Conservation (phyloP, 306 rosid species). For the Pterocarpus santalinus region DNA sequence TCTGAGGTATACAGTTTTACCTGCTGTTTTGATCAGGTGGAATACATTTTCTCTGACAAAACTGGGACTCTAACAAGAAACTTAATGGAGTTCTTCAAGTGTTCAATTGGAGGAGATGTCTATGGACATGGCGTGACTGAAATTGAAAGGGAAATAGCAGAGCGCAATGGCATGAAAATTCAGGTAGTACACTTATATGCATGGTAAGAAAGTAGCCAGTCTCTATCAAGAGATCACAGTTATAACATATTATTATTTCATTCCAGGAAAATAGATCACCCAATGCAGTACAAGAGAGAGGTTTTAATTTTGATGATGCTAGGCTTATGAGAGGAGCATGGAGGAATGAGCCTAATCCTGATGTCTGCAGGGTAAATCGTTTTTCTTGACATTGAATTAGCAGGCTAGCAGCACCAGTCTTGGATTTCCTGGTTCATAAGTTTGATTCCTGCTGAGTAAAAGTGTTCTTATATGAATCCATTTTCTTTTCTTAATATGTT, state of each 20-base stretch:
- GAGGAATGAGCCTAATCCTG: slow-evolving; percentile 96
- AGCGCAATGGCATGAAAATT: slow-evolving; percentile 74
- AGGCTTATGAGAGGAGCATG: slow-evolving; percentile 97
- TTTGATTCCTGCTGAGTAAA: slow-evolving; percentile 36
- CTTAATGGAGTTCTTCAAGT: slow-evolving; percentile 99
- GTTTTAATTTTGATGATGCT: slow-evolving; percentile 89
- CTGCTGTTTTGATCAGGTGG: slow-evolving; percentile 73
- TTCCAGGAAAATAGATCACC: slow-evolving; percentile 67
- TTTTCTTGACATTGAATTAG: slow-evolving; percentile 32
- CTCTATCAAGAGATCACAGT: background rate
- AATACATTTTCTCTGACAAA: slow-evolving; percentile 97
- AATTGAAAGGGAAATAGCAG: slow-evolving; percentile 87
- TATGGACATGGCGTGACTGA: slow-evolving; percentile 95
- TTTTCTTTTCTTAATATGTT: slow-evolving; percentile 19
- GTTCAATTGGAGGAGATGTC: slow-evolving; percentile 95
- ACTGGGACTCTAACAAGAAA: slow-evolving; percentile 97
- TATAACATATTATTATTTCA: slow-evolving; percentile 38
- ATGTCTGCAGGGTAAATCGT: slow-evolving; percentile 81
- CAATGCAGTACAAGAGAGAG: slow-evolving; percentile 72
- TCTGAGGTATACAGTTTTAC: slow-evolving; percentile 23
- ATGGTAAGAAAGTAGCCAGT: slow-evolving; percentile 19
- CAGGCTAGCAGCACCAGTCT: slow-evolving; percentile 21
- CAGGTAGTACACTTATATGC: slow-evolving; percentile 53
- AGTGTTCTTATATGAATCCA: slow-evolving; percentile 14
- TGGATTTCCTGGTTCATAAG: slow-evolving; percentile 29